phyloP scores from a whole-genome alignment of 1,284 basidiomycete species.

The Cryptococcus jaspeensis region DNA sequence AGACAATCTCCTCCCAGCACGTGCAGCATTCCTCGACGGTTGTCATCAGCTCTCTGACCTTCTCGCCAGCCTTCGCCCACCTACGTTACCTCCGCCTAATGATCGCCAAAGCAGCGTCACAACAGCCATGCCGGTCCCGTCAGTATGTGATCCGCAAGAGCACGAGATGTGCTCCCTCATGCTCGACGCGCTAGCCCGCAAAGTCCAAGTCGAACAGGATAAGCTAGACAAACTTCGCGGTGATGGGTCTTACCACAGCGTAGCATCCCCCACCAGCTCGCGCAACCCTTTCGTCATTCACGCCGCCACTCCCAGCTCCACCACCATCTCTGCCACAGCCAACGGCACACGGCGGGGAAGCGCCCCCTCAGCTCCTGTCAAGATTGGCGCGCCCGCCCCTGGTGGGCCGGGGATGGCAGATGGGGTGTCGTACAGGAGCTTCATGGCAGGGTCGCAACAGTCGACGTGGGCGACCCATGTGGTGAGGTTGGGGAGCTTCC shows the following conservation, averaged over 20 bases:
- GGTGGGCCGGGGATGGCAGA: neutral
- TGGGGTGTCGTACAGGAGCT: neutral
- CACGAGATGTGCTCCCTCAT: slow-evolving; percentile 31
- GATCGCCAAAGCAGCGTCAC: too few relatives aligned
- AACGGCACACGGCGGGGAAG: neutral
- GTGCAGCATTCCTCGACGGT: neutral
- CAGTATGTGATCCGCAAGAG: slow-evolving; percentile 5
- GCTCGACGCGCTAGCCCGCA: slow-evolving; percentile 28
- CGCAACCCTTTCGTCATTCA: slow-evolving; percentile 30
- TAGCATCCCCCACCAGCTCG: neutral
- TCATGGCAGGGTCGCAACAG: slow-evolving; percentile 2
- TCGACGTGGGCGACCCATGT: slow-evolving; percentile 27
- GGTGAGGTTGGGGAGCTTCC: slow-evolving; percentile 34
- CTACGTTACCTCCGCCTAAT: too few relatives aligned
- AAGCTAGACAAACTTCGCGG: neutral
- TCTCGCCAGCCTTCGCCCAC: neutral
- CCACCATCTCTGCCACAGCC: neutral
- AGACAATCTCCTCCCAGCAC: neutral
- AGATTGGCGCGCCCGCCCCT: neutral
- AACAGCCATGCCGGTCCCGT: too few relatives aligned
- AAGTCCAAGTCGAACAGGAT: slow-evolving; percentile 25
- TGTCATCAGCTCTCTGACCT: neutral
- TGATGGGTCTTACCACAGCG: neutral
- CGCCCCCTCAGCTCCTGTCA: slow-evolving; percentile 6
- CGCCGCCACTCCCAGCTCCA: slow-evolving; percentile 4